These are phyloP conservation scores for Dactylellina drechsleri DNA, from an alignment of 2,329 filamentous ascomycete genomes.

Conservation along the genomic window DNA sequence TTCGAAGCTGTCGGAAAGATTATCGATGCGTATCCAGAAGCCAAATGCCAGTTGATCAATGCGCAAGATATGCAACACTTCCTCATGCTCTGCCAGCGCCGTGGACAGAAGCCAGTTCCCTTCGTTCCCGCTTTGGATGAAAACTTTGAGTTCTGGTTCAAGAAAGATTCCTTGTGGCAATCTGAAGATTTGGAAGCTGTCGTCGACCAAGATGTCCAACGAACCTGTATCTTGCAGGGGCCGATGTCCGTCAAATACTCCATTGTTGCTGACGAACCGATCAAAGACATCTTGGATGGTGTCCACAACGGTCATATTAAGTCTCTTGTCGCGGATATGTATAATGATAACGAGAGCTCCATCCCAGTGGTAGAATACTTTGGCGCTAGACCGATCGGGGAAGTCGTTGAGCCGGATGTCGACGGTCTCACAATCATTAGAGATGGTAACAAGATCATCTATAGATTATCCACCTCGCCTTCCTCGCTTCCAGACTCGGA, in stretches of 20 bases:
- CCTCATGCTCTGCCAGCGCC: constrained; percentile 87
- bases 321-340: constrained; percentile 80
- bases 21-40: constrained; percentile 83
- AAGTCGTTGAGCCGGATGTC: constrained; percentile 75
- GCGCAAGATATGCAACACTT: constrained; percentile 99
- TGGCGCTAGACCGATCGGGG: constrained; percentile 80
- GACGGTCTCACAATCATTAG: constrained; percentile 87
- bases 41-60: constrained; percentile 91
- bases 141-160: constrained; percentile 99
- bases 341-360: constrained; percentile 75
- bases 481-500: constrained; percentile 80
- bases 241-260: constrained; percentile 93
- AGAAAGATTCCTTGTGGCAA: constrained; percentile 99
- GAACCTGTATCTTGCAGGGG: constrained; percentile 95
- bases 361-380: constrained; percentile 95
- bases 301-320: constrained; percentile 90
- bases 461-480: constrained; percentile 80
- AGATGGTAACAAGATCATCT: constrained; percentile 81
- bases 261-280: constrained; percentile 87
- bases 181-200: constrained; percentile 97
- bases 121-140: constrained; percentile 96
- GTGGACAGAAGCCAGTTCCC: constrained; percentile 93
- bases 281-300: constrained; percentile 91
- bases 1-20: constrained; percentile 81
- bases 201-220: constrained; percentile 92